Evolutionary conservation across 2,329 filamentous ascomycete genomes (phyloP), one percentile per base, ranked within the genome.

Genomic region (Neonectria magnoliae): DNA sequence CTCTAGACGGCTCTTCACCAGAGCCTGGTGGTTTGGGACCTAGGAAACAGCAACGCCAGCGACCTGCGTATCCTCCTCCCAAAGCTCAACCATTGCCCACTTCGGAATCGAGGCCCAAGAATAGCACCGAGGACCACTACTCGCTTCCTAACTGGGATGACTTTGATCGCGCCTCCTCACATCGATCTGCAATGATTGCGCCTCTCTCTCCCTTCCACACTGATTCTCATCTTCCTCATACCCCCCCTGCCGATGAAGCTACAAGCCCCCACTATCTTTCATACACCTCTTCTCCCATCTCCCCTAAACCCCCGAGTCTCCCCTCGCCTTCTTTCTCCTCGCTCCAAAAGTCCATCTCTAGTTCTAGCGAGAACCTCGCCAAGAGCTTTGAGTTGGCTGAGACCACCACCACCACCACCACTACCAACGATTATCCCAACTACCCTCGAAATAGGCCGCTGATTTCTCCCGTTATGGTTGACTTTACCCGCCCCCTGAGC

Each of bases 251-350:
- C 63, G 51, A 69, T 54, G 31, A 67, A 60, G 1, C 61, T 53
- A n/a, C 48, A 57, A 68, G 64, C 44, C 71, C 66, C 4, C 66
- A 67, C 4, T 66, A 66, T n/a, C 62, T 65, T 2, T 67, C 67
- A 2, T 75, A 68, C 33, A 73, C 68, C 11, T 75, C 77, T 0
- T 75, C 76, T 0, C 70, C 74, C 14, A 70, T 76, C 27, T 77
- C 77, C 0, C 70, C 71, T 4, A 68, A 64, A 5, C 70, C 78
- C 2, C 76, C 78, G 0, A 77, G 75, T 7, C 67, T 80, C 5
- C 77, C 78, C 0, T 80, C 78, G 14, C 79, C 79, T 2, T 77
- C 77, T 0, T 80, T 81, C 27, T 65, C 74, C 3, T 79, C 79
- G 0, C 67, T 81, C 1, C 75, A 78, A 54, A 72, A 76, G 48